A percentile compares a stretch with the other conserved stretches of the same genome.
These are phyloP conservation scores for Knufia petricola DNA, from an alignment of 2,329 filamentous ascomycete species.

Conservation along the genomic window DNA sequence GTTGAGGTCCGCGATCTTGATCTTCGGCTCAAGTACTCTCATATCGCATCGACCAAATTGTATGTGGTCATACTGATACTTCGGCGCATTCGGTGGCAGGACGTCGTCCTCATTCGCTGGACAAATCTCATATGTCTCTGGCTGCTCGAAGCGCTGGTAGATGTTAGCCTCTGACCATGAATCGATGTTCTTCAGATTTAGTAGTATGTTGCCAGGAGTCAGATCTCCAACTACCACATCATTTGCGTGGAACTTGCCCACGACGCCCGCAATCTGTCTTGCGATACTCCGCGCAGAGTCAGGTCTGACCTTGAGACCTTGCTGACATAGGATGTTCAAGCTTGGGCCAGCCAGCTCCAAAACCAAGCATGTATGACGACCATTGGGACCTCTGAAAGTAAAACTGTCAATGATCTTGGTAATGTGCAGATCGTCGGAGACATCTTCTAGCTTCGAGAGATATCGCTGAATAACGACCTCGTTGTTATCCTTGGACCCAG, in stretches of 20 bases:
- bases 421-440: conserved; percentile 14
- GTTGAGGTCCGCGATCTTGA: conserved; percentile 3
- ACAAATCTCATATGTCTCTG: background rate
- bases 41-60: background rate
- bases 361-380: conserved; percentile 27
- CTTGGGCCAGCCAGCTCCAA: conserved; percentile 20
- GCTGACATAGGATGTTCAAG: background rate
- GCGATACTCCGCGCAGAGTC: too few relatives aligned
- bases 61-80: background rate
- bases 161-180: conserved; percentile 8
- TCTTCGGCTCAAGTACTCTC: background rate
- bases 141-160: background rate
- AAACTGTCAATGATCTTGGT: conserved; percentile 27
- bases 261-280: too few relatives aligned
- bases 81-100: background rate
- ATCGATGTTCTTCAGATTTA: background rate
- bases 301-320: too few relatives aligned
- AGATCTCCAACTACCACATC: too few relatives aligned
- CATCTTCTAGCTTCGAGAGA: background rate
- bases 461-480: background rate
- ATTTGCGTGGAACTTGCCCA: too few relatives aligned
- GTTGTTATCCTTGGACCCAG: background rate
- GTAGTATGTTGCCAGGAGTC: too few relatives aligned
- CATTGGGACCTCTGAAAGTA: conserved; percentile 23
- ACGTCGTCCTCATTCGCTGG: background rate